Evolutionary conservation across 2,329 filamentous ascomycete genomes (phyloP), one percentile per base, ranked within the genome.

Genomic region (Trichoderma sp.): DNA sequence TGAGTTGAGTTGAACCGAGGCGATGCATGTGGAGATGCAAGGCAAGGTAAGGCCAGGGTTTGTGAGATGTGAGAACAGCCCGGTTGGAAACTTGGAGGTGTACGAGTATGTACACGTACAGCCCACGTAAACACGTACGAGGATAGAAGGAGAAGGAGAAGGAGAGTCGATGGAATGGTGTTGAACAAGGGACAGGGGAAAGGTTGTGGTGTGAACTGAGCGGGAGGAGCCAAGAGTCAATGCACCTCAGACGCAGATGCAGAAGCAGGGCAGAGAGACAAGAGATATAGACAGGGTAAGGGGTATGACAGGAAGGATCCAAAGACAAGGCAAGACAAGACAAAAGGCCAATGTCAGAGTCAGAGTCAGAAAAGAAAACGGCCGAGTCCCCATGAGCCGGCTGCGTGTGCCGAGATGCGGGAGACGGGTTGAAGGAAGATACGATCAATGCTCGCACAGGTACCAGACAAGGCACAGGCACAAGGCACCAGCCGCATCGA

Each of bases 261-360:
- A 56, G 64, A 29, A 45, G 71, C 62, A 21, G 31, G 29, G 66
- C 53, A 75, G 38, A 68, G 53, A 27, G 29, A 38, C 77, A 41
- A 41, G 62, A 62, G 71, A 69, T n/a, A 21, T 9, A 38, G 66
- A 60, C 75, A 77, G 63, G 68, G 62, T 33, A 53, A 59, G 50
- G 74, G 35, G 64, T 53, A 56, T 53, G 45, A 53, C 11, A 33
- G 45, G 35, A 31, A 27, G 62, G 7, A 18, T 38, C 38, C 9
- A 35, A 2, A 14, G 24, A 33, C 38, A 31, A 31, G 4, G 27
- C n/a, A 69, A 63, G 9, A 21, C 38, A 69, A 60, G 29, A 50
- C 31, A 29, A 41, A 3, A 38, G 35, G 14, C 35, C 35, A 38
- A 38, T 38, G 35, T 38, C 35, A 38, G 35, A 38, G 35, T 38